These are phyloP conservation scores for Kluyveromyces nonfermentans DNA, from an alignment of 805 yeast species.

Conservation along the genomic window DNA sequence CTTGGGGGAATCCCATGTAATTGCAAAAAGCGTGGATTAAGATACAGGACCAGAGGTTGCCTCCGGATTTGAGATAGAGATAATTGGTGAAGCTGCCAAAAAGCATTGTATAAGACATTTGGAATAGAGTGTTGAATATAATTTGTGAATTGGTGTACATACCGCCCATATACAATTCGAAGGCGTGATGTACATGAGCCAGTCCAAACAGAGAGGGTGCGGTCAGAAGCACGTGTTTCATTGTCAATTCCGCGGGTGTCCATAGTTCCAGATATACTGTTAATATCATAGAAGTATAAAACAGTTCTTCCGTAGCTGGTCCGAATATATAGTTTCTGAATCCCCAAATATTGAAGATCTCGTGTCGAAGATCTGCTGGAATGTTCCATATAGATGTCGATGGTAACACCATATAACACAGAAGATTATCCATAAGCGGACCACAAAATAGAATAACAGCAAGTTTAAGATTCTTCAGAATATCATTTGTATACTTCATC, in stretches of 20 bases:
- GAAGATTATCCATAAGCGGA: slow-evolving; percentile 15
- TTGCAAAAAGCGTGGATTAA: slow-evolving; percentile 24
- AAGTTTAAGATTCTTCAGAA: slow-evolving; percentile 9
- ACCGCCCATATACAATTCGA: slow-evolving; percentile 17
- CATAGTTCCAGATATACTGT: slow-evolving; percentile 8
- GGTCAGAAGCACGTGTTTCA: slow-evolving; percentile 12
- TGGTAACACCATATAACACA: slow-evolving; percentile 15
- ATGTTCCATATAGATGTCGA: slow-evolving; percentile 8
- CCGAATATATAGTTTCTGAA: slow-evolving; percentile 27
- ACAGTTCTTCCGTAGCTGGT: slow-evolving; percentile 28
- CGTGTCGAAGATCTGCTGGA: slow-evolving; percentile 7
- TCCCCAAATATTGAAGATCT: slow-evolving; percentile 23
- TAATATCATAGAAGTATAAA: slow-evolving; percentile 26
- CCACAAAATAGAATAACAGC: slow-evolving; percentile 19
- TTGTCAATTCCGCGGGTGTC: slow-evolving; percentile 1
- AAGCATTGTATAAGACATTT: slow-evolving; percentile 23
- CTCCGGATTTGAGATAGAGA: slow-evolving; percentile 22
- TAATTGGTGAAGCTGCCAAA: slow-evolving; percentile 28
- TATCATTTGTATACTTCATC: slow-evolving; percentile 7
- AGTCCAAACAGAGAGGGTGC: slow-evolving; percentile 27
- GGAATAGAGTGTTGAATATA: slow-evolving; percentile 14
- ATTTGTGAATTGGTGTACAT: slow-evolving; percentile 11
- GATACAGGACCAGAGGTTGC: slow-evolving; percentile 24
- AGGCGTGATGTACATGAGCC: slow-evolving; percentile 30
- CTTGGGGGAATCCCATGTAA: slow-evolving; percentile 27